Percentiles rank a stretch among this genome's conserved stretches.
Evolutionary conservation across 2,329 filamentous ascomycete genomes (phyloP).

Genomic region (Colletotrichum horii): DNA sequence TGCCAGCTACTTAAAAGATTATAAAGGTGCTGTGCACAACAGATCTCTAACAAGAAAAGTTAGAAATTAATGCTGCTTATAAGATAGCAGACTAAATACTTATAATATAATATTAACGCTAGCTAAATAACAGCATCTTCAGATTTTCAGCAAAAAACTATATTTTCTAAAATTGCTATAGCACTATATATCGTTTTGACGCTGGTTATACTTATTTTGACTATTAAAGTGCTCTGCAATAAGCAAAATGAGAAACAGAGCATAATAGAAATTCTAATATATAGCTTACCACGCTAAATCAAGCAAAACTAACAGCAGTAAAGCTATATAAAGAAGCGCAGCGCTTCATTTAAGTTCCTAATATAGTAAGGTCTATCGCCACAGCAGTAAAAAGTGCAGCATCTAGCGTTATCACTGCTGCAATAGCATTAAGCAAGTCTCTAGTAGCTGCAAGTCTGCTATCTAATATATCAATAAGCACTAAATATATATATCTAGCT

Average conservation of each 20-base stretch:
- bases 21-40: too few species aligned
- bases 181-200: neutral
- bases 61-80: too few species aligned
- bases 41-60: too few species aligned
- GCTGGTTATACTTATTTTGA: neutral
- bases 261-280: neutral
- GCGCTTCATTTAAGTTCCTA: neutral
- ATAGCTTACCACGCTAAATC: neutral
- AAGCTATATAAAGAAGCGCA: neutral
- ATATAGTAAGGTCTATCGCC: neutral
- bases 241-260: neutral
- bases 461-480: neutral
- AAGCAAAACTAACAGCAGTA: neutral
- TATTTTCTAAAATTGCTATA: neutral
- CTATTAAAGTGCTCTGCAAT: neutral
- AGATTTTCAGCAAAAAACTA: neutral
- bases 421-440: neutral
- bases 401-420: neutral
- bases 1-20: too few species aligned
- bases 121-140: neutral
- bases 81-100: neutral
- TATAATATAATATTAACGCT: neutral
- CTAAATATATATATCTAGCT: neutral
- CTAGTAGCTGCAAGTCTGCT: neutral
- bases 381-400: neutral